Evolutionary conservation across 2,329 filamentous ascomycete species (phyloP).

Genomic region (Xylaria sp.): DNA sequence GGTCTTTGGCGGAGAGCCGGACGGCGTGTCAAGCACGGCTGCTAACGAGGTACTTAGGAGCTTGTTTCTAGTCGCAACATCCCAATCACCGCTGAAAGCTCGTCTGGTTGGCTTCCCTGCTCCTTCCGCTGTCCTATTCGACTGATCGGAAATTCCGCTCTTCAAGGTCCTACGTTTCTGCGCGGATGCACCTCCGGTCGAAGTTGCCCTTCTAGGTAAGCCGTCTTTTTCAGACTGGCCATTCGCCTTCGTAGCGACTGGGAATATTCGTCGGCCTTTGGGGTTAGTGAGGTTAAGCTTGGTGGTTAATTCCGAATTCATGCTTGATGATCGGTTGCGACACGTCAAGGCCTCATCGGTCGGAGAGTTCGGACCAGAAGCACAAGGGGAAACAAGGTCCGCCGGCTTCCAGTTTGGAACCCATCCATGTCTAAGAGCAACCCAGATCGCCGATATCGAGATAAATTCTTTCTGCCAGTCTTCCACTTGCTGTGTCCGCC

Average conservation of each 20-base stretch:
- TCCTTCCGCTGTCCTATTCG: slow-evolving; percentile 7
- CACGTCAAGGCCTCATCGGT: slow-evolving; percentile 7
- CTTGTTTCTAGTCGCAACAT: slow-evolving; percentile 24
- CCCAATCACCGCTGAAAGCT: slow-evolving; percentile 37
- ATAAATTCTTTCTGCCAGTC: slow-evolving; percentile 52
- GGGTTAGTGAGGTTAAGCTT: slow-evolving; percentile 12
- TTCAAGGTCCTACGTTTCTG: slow-evolving; percentile 39
- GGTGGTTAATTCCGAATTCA: slow-evolving; percentile 18
- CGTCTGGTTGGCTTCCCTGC: slow-evolving; percentile 23
- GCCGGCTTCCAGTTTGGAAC: slow-evolving; percentile 41
- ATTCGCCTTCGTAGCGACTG: slow-evolving; percentile 12
- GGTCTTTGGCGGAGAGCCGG: slow-evolving; percentile 5
- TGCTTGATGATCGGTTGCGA: slow-evolving; percentile 28
- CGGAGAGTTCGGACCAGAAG: slow-evolving; percentile 10
- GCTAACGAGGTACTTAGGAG: slow-evolving; percentile 22
- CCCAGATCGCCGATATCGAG: slow-evolving; percentile 55
- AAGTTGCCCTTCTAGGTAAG: slow-evolving; percentile 46
- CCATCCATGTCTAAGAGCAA: slow-evolving; percentile 51
- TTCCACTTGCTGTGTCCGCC: slow-evolving; percentile 45
- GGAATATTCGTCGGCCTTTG: slow-evolving; percentile 18
- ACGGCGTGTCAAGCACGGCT: slow-evolving; percentile 17
- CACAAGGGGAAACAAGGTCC: slow-evolving; percentile 25
- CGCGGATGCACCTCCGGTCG: slow-evolving; percentile 51
- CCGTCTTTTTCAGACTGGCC: slow-evolving; percentile 20
- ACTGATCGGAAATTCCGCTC: slow-evolving; percentile 16